Evolutionary conservation across 768 basidiomycete species (phyloP).

Genomic region (Suillus subluteus): DNA sequence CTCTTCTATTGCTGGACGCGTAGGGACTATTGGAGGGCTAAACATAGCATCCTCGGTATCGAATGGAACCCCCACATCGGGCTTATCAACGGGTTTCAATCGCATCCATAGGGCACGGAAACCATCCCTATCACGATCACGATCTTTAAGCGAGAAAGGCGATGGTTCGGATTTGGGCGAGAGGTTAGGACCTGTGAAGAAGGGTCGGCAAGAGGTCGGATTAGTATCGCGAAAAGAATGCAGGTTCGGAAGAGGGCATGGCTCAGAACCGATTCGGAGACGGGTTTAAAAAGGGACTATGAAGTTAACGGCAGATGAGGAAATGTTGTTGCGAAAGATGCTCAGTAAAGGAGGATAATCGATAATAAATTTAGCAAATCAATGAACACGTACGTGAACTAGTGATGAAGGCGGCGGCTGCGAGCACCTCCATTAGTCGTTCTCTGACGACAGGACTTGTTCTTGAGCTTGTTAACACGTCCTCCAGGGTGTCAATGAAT

Average conservation of each 20-base stretch:
- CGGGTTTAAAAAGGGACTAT: background rate
- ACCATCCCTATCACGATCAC: slow-evolving; percentile 46
- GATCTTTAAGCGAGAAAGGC: slow-evolving; percentile 21
- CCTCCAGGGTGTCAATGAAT: slow-evolving; percentile 80
- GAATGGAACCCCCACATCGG: slow-evolving; percentile 83
- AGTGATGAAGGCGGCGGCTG: slow-evolving; percentile 69
- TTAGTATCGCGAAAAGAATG: background rate
- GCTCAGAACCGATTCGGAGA: background rate
- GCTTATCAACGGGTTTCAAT: slow-evolving; percentile 78
- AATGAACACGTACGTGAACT: slow-evolving; percentile 26
- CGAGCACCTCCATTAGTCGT: slow-evolving; percentile 78
- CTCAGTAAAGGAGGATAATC: background rate
- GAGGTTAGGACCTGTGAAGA: background rate
- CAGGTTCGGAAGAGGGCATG: background rate
- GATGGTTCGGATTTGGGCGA: slow-evolving; percentile 10
- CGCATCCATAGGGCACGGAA: slow-evolving; percentile 80
- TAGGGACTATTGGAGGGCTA: slow-evolving; percentile 55
- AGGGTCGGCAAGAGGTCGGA: no score
- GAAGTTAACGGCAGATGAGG: background rate
- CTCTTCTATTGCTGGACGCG: slow-evolving; percentile 5
- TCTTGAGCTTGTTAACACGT: slow-evolving; percentile 60
- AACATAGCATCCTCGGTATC: slow-evolving; percentile 82
- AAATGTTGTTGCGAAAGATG: background rate
- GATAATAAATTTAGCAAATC: background rate
- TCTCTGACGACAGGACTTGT: slow-evolving; percentile 84